Evolutionary conservation across 1,139 yeast species (phyloP).

Genomic region (Debaryomycetaceae sp.): DNA sequence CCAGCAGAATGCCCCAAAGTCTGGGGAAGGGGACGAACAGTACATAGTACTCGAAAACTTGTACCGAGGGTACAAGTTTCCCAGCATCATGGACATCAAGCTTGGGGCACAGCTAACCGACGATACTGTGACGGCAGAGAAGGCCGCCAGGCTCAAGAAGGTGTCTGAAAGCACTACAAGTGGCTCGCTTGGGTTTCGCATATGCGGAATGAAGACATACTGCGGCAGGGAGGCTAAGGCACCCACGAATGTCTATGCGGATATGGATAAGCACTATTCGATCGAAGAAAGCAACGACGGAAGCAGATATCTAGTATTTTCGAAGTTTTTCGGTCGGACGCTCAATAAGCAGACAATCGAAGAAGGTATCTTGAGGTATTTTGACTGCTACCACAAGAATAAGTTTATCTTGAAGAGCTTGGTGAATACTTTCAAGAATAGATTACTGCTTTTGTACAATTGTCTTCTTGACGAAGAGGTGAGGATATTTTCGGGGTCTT

Average conservation of each 20-base stretch:
- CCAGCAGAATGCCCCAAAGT: conserved; percentile 1
- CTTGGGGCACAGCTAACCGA: conserved; percentile 74
- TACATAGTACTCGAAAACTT: conserved; percentile 76
- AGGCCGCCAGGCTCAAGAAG: conserved; percentile 52
- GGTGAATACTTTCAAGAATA: conserved; percentile 44
- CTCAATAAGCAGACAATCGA: conserved; percentile 42
- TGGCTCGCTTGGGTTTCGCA: conserved; percentile 67
- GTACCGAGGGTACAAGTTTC: conserved; percentile 56
- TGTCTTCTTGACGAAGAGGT: conserved; percentile 61
- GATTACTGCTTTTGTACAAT: conserved; percentile 64
- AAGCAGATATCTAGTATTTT: conserved; percentile 45
- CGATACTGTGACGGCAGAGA: conserved; percentile 52
- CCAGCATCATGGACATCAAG: conserved; percentile 80
- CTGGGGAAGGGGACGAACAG: conserved; percentile 10
- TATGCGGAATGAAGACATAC: conserved; percentile 83
- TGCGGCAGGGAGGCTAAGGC: conserved; percentile 9
- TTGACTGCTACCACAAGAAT: conserved; percentile 27
- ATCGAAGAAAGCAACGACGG: conserved; percentile 16
- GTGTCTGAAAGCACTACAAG: conserved; percentile 77
- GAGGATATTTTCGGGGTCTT: conserved; percentile 69
- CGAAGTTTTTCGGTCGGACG: conserved; percentile 69
- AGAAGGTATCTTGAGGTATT: conserved; percentile 52
- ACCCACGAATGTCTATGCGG: conserved; percentile 10
- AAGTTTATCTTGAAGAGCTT: conserved; percentile 19
- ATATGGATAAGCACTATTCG: conserved; percentile 14